Conservation (phyloP, 2,329 filamentous ascomycete genomes). For the Sporothrix mexicana region DNA sequence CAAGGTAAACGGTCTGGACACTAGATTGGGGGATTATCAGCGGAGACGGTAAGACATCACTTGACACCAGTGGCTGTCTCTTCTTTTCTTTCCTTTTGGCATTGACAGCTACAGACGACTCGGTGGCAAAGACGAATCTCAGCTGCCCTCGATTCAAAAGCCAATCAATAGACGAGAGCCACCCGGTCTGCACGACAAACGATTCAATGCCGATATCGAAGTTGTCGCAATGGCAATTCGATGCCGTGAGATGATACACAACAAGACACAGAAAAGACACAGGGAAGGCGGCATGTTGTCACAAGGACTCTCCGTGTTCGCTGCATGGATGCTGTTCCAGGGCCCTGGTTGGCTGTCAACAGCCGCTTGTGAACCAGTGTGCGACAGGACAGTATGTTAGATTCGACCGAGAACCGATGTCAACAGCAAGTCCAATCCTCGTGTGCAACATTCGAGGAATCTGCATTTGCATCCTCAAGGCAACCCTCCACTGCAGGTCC, state of each 20-base stretch:
- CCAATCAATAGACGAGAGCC: background rate
- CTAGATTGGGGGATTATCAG: background rate
- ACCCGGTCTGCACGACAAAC: background rate
- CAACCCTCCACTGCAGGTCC: slow-evolving; percentile 1
- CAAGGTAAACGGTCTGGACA: background rate
- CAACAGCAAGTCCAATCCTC: background rate
- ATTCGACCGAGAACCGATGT: background rate
- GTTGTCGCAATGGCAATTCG: background rate
- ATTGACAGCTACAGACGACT: slow-evolving; percentile 16
- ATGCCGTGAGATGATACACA: background rate
- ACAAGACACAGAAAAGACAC: background rate
- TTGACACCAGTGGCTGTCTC: background rate
- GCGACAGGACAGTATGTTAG: background rate
- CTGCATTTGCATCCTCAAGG: background rate
- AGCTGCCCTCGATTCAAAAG: background rate
- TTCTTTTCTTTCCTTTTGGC: background rate
- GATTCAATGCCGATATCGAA: background rate
- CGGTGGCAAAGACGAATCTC: background rate
- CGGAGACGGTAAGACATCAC: slow-evolving; percentile 8
- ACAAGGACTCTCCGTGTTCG: slow-evolving; percentile 17
- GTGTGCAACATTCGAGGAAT: background rate
- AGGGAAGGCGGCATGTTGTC: background rate
- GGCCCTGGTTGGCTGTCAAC: slow-evolving; percentile 20
- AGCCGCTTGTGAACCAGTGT: background rate
- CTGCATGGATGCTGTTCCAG: background rate